Evolutionary conservation across 2,329 filamentous ascomycete species (phyloP).

Genomic region (Ceratocystis eucalypticola): DNA sequence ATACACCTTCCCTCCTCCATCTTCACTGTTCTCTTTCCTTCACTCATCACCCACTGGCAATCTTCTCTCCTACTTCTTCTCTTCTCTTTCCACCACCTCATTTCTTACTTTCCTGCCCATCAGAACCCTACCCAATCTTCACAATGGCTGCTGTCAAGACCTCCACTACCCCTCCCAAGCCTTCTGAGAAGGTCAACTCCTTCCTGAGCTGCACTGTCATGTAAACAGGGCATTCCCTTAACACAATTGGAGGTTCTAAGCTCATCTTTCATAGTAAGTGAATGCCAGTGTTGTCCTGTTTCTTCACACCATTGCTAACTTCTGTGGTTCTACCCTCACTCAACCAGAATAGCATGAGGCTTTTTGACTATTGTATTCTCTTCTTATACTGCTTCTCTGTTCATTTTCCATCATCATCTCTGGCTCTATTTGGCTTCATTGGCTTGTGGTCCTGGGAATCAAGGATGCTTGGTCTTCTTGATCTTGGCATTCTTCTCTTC

Average conservation of each 20-base stretch:
- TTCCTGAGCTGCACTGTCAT: not conserved
- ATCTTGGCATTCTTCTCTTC: not conserved
- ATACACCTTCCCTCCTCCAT: not conserved
- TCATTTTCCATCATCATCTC: not conserved
- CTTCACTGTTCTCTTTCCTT: not conserved
- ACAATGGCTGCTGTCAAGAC: slow-evolving; percentile 17
- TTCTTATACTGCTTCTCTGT: not conserved
- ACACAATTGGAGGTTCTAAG: not conserved
- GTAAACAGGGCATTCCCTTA: not conserved
- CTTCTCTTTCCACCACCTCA: not conserved
- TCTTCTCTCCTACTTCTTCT: not conserved
- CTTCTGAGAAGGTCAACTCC: not conserved
- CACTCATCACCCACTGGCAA: slow-evolving; percentile 9
- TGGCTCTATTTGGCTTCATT: not conserved
- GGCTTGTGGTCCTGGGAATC: not conserved
- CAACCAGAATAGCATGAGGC: not conserved
- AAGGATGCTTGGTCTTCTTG: not conserved
- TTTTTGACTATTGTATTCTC: not conserved
- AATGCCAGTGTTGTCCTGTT: not conserved
- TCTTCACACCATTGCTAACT: not conserved
- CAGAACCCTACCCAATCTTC: not conserved
- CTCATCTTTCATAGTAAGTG: not conserved
- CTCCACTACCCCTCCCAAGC: slow-evolving; percentile 7
- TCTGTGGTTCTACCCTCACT: not conserved
- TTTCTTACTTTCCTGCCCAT: not conserved